These are phyloP conservation scores for Leccinum barrowsii DNA, from an alignment of 768 basidiomycete species.

Conservation along the genomic window DNA sequence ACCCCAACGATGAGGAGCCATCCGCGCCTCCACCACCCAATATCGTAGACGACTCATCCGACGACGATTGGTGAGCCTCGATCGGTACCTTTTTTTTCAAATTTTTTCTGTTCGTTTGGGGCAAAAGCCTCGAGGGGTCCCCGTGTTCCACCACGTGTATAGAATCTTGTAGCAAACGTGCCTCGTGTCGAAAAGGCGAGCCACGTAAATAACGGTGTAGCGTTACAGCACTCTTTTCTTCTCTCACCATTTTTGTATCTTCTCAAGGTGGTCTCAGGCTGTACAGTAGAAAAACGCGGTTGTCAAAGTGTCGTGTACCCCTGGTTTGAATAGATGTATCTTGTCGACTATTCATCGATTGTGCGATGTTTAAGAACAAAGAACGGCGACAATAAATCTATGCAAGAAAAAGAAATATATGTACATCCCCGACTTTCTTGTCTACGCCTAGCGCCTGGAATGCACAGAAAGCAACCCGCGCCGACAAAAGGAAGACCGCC, in stretches of 20 bases:
- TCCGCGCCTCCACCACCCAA: conserved; percentile 7
- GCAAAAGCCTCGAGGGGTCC: not conserved
- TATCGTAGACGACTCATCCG: conserved; percentile 22
- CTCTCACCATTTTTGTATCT: no score
- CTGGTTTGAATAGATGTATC: no score
- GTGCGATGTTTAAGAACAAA: not conserved
- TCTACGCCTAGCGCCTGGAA: conserved; percentile 8
- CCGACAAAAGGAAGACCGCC: conserved; percentile 10
- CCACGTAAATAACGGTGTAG: not conserved
- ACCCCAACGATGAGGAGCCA: conserved; percentile 11
- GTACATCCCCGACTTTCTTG: conserved; percentile 8
- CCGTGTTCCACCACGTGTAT: not conserved
- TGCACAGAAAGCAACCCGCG: not conserved
- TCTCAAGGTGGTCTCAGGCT: not conserved
- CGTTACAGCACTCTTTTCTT: no score
- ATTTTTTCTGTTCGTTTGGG: not conserved
- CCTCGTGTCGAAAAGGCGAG: not conserved
- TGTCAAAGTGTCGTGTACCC: no score
- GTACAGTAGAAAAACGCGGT: not conserved
- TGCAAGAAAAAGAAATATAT: not conserved
- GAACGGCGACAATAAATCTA: not conserved
- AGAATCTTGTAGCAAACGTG: not conserved
- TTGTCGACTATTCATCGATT: no score
- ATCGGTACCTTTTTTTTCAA: not conserved
- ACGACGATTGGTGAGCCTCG: conserved; percentile 26